Base-by-base conservation (phyloP, 176 grass and related monocot genomes). In the Aegilops umbellulata region DNA sequence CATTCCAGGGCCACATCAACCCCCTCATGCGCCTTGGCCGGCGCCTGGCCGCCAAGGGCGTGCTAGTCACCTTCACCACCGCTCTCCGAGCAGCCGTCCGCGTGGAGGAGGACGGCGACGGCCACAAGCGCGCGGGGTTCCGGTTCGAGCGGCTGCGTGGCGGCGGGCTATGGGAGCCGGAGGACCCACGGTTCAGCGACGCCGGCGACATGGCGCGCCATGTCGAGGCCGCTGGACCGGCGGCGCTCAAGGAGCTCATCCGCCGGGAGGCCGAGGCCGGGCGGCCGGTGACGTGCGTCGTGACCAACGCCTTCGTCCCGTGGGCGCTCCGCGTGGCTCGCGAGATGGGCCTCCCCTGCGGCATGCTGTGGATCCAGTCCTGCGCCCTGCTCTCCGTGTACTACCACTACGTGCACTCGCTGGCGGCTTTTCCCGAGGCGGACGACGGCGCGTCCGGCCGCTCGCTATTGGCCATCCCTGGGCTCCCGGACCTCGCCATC, bases 331-430 rank as follows among this genome's bases (percentile, higher is more conserved):
- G 81, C 27, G 76, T 78, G 10, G 86, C 92, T 7, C 6, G 24
- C 0, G 83, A 46, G 4, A 19, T 78, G 51, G 83, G 86, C 31
- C 20, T 94, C 83, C 89, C 89, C 1, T 1, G 70, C 63, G 87
- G 42, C 69, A 42, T 94, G 72, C 84, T 94, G n/a, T 94, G 86
- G 89, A 85, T 81, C 0, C 87, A 94, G 87, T 94, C 92, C 2
- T 84, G 71, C 81, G 84, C 87, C 19, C 77, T 94, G 44, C 82
- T 94, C 20, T 84, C 87, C 1, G 23, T 88, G 22, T 75, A 91
- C 72, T 89, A 91, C 92, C 70, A 89, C 58, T 65, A 85, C 71
- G 20, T 84, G 36, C 84, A 87, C 70, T 32, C 81, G 27, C 87
- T 91, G 41, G 71, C 81, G 3, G 46, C 25, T 1, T 91, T 94